Evolutionary conservation across 2,329 filamentous ascomycete genomes (phyloP), one percentile per base, ranked within the genome.

Genomic region (Juglanconis juglandina): DNA sequence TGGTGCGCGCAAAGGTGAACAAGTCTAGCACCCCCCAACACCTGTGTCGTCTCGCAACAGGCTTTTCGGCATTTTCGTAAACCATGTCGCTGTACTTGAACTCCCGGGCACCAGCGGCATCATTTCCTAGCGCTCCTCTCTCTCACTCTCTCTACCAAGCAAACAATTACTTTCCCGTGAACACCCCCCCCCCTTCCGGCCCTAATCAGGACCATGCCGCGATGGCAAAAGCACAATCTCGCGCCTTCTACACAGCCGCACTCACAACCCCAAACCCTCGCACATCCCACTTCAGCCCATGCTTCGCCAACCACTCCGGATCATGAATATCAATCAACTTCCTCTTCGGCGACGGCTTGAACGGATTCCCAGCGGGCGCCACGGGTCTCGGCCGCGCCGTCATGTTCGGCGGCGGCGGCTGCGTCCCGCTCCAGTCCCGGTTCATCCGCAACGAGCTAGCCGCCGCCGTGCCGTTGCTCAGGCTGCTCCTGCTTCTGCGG

Each of bases 201-300:
- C 4, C 14, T 17, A 46, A 17, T 24, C 42, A 24, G 24, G 24
- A 24, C 24, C 24, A 24, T 24, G 2, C 24, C 24, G 24, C 24
- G 24, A 24, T 24, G 24, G 24, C 24, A 46, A 46, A 17, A 10
- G 39, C n/a, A 47, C 24, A 30, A 24, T 47, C 11, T n/a, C 24
- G 11, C 14, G 46, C 24, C 46, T 5, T 5, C 9, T 30, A 61
- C 17, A 54, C 41, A 13, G 51, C 52, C n/a, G 56, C 35, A 32
- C 47, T 59, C 32, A 56, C 41, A 49, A 59, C 9, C 24, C 60
- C 56, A 34, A 59, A 13, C 13, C 52, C 56, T 8, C 42, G 56
- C 9, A 41, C 52, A 48, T 59, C 53, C 60, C 60, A 62, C 34
- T 56, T 56, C 35, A 62, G 35, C 9, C 60, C 60, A 41, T 62